These are phyloP conservation scores for Dryadomyces quercivorus DNA, from an alignment of 2,329 filamentous ascomycete species.

Conservation along the genomic window DNA sequence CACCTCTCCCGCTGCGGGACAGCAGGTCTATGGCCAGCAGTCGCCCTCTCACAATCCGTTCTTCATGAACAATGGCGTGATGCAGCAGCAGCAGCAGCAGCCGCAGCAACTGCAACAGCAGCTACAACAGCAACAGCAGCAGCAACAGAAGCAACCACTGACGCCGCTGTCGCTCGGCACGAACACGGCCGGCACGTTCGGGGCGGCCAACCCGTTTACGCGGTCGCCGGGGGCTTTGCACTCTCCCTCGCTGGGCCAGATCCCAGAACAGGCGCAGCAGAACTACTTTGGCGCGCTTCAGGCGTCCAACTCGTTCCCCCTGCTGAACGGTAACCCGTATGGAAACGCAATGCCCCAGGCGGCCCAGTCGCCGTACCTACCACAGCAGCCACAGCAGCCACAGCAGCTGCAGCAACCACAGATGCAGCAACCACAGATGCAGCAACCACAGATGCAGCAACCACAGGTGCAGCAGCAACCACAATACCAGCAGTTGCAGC, in stretches of 20 bases:
- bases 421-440: neutral
- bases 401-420: neutral
- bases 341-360: neutral
- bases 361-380: neutral
- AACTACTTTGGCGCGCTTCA: slow-evolving; percentile 22
- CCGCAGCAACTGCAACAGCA: slow-evolving; percentile 17
- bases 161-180: slow-evolving; percentile 27
- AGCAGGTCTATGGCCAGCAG: slow-evolving; percentile 12
- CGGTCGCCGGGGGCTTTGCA: slow-evolving; percentile 38
- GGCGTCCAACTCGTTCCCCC: slow-evolving; percentile 6
- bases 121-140: slow-evolving; percentile 15
- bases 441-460: neutral
- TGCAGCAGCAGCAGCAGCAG: slow-evolving; percentile 15
- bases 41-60: slow-evolving; percentile 35
- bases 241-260: slow-evolving; percentile 36
- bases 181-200: slow-evolving; percentile 19
- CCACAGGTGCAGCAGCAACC: neutral
- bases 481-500: neutral
- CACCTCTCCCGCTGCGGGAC: neutral
- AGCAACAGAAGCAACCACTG: slow-evolving; percentile 18
- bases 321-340: slow-evolving; percentile 7
- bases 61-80: slow-evolving; percentile 15
- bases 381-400: neutral
- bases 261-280: slow-evolving; percentile 38
- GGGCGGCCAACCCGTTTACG: slow-evolving; percentile 32